Evolutionary conservation across 2,329 filamentous ascomycete genomes (phyloP).

Genomic region (Chrysoporthe austroafricana): DNA sequence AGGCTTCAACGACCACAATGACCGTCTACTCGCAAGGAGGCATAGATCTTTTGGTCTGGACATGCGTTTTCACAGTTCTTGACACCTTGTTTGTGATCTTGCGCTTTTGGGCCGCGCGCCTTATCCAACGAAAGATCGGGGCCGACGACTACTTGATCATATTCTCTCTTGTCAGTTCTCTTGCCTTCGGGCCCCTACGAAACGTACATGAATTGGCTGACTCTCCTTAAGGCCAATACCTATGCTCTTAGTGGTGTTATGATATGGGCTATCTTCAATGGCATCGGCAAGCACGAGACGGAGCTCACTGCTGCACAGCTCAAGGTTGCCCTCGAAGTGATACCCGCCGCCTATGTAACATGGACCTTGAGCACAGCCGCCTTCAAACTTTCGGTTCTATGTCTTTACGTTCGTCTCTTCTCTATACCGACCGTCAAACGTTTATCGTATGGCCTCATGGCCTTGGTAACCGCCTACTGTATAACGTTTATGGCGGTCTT

Average conservation of each 20-base stretch:
- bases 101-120: conserved; percentile 5
- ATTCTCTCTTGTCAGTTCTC: conserved; percentile 1
- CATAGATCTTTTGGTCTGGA: conserved; percentile 5
- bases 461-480: not conserved
- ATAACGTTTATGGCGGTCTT: conserved; percentile 1
- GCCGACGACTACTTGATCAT: conserved; percentile 6
- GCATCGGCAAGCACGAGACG: not conserved
- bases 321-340: not conserved
- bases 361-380: conserved; percentile 4
- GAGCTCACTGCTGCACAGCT: not conserved
- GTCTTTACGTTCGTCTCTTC: conserved; percentile 4
- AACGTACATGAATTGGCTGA: not conserved
- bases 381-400: conserved; percentile 4
- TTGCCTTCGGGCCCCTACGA: not conserved
- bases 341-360: conserved; percentile 2
- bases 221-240: not conserved
- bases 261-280: conserved; percentile 11
- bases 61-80: conserved; percentile 2
- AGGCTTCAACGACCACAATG: not conserved
- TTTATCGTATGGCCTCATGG: not conserved
- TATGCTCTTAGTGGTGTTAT: not conserved
- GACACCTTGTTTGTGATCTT: not conserved
- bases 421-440: conserved; percentile 1
- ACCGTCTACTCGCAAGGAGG: conserved; percentile 2
- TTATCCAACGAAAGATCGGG: not conserved